Conservation (phyloP, 768 basidiomycete species). For the Calocera cornea region DNA sequence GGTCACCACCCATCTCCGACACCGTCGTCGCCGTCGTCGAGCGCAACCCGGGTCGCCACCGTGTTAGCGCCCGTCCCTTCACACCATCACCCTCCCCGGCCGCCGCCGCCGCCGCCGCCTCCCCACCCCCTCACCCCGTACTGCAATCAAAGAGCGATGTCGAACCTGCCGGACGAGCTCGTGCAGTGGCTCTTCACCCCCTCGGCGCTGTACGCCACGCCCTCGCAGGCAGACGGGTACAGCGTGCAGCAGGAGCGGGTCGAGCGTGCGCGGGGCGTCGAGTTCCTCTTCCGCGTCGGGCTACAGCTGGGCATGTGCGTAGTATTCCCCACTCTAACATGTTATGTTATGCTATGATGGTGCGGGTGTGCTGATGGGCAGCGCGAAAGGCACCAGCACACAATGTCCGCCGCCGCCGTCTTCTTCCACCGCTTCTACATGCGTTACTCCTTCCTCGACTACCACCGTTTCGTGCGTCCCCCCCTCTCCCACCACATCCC, state of each 20-base stretch:
- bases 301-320: slow-evolving; percentile 64
- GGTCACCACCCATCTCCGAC: neutral
- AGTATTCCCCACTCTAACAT: too few species aligned
- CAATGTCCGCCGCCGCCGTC: slow-evolving; percentile 73
- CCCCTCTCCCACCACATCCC: neutral
- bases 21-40: neutral
- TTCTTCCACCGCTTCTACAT: slow-evolving; percentile 90
- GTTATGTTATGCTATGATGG: slow-evolving; percentile 15
- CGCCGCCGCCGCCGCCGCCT: neutral
- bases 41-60: neutral
- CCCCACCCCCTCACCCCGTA: neutral
- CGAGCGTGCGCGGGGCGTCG: slow-evolving; percentile 67
- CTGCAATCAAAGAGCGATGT: neutral
- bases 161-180: neutral
- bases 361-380: neutral
- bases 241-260: slow-evolving; percentile 54
- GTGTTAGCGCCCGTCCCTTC: neutral
- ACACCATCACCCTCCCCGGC: neutral
- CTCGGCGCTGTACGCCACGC: slow-evolving; percentile 43
- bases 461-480: slow-evolving; percentile 50
- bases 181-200: slow-evolving; percentile 61
- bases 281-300: slow-evolving; percentile 73
- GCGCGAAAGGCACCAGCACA: slow-evolving; percentile 51
- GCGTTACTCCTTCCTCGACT: slow-evolving; percentile 71
- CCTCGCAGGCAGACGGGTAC: slow-evolving; percentile 37